phyloP scores from a whole-genome alignment of 1,284 basidiomycete species.

The Sanguinoderma infundibulare region DNA sequence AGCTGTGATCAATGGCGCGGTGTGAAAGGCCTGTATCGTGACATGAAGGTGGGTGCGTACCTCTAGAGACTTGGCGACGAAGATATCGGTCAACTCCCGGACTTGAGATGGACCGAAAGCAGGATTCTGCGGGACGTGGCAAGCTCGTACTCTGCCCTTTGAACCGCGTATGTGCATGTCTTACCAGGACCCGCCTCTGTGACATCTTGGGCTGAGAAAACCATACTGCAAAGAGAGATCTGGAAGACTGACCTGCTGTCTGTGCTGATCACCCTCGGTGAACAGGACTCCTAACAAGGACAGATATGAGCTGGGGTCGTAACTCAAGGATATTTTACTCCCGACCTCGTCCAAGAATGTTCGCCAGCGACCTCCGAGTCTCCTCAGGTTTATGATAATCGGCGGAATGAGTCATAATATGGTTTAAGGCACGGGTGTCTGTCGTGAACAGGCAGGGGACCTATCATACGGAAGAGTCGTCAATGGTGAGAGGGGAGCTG shows the following conservation, averaged over 20 bases:
- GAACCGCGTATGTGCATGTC: background rate
- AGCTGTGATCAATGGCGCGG: conserved; percentile 23
- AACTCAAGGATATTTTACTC: background rate
- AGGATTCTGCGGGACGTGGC: conserved; percentile 48
- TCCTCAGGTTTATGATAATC: conserved; percentile 39
- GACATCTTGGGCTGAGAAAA: background rate
- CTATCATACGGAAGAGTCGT: background rate
- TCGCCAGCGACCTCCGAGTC: conserved; percentile 38
- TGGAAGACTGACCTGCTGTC: background rate
- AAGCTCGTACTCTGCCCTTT: background rate
- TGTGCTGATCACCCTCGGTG: background rate
- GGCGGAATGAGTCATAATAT: conserved; percentile 40
- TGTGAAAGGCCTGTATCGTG: background rate
- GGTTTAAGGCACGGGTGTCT: conserved; percentile 41
- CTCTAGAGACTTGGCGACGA: conserved; percentile 53
- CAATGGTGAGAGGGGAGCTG: too few relatives aligned
- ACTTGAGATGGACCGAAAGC: conserved; percentile 61
- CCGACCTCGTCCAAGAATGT: conserved; percentile 14
- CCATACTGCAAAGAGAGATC: background rate
- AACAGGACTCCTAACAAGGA: conserved; percentile 21
- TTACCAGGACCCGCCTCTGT: conserved; percentile 1
- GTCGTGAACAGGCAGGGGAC: conserved; percentile 6
- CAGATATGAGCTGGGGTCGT: conserved; percentile 24
- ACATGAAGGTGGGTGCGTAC: conserved; percentile 31
- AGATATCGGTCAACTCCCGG: conserved; percentile 56